phyloP scores from a whole-genome alignment of 2,329 filamentous ascomycete species.

The Phyllosticta citribraziliensis region DNA sequence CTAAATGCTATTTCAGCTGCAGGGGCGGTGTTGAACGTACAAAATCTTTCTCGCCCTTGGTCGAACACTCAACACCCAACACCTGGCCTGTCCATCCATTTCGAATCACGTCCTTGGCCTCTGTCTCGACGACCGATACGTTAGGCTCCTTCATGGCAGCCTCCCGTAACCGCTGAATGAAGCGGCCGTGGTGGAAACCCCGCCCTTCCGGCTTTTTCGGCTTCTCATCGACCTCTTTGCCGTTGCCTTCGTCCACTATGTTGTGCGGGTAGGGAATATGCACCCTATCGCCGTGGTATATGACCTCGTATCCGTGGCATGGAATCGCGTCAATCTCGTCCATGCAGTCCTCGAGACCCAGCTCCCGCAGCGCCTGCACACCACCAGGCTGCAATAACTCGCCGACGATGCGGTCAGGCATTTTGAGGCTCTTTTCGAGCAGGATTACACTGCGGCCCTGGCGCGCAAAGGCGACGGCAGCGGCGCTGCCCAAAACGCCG shows the following conservation, averaged over 20 bases:
- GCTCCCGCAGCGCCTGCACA: constrained; percentile 64
- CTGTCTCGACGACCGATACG: constrained; percentile 85
- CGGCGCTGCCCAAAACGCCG: constrained; percentile 78
- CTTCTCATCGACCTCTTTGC: constrained; percentile 20
- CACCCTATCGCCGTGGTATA: constrained; percentile 66
- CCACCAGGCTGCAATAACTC: constrained; percentile 92
- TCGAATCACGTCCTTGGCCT: constrained; percentile 65
- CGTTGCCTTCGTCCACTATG: constrained; percentile 28
- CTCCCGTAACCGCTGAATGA: constrained; percentile 71
- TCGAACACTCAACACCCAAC: constrained; percentile 70
- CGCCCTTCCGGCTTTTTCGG: constrained; percentile 57
- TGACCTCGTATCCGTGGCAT: constrained; percentile 78
- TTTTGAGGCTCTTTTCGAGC: constrained; percentile 78
- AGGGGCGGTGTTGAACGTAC: constrained; percentile 14
- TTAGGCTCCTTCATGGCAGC: constrained; percentile 68
- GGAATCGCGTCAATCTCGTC: constrained; percentile 80
- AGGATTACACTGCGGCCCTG: constrained; percentile 87
- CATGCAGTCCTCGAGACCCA: constrained; percentile 71
- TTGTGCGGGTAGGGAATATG: constrained; percentile 69
- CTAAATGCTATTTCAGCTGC: background rate
- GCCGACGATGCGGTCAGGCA: constrained; percentile 92
- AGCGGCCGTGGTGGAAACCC: constrained; percentile 88
- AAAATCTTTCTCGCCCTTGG: constrained; percentile 53
- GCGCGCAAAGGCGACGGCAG: constrained; percentile 73
- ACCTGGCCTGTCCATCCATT: constrained; percentile 61